Conservation (phyloP, 164 flowering plant genomes). For the Aristolochia fimbriata region DNA sequence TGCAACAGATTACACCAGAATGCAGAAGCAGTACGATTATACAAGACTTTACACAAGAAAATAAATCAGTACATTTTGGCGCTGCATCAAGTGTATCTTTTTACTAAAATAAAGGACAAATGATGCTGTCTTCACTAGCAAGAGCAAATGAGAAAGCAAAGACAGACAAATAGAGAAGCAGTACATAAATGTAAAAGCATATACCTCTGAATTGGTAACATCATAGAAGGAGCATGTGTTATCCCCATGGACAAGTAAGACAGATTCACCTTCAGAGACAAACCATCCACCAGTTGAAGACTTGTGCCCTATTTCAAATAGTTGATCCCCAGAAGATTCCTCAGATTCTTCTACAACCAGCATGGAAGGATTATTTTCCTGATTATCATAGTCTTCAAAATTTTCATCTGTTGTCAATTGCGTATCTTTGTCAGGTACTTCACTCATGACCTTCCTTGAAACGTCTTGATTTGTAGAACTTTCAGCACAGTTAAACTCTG, state of each 20-base stretch:
- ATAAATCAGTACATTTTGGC: no score
- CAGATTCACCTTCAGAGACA: constrained; percentile 88
- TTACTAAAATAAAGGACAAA: no score
- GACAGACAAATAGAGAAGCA: background rate
- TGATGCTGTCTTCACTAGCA: background rate
- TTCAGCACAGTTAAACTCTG: constrained; percentile 19
- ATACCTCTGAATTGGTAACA: constrained; percentile 75
- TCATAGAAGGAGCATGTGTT: constrained; percentile 85
- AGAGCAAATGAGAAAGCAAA: background rate
- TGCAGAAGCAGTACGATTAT: no score
- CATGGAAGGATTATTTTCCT: constrained; percentile 38
- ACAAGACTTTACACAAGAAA: no score
- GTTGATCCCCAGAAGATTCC: constrained; percentile 30
- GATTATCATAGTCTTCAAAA: constrained; percentile 64
- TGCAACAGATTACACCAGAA: no score
- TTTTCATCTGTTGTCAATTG: constrained; percentile 50
- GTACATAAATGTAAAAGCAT: background rate
- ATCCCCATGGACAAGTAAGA: constrained; percentile 86
- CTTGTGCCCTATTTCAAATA: constrained; percentile 66
- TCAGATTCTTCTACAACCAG: constrained; percentile 42
- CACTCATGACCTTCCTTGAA: constrained; percentile 12
- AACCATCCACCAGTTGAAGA: constrained; percentile 93
- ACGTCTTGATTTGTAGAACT: constrained; percentile 18
- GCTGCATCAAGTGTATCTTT: no score
- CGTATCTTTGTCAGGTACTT: constrained; percentile 22